These are phyloP conservation scores for Fraxinus quadrangulata DNA, from an alignment of 257 asterid species.

Conservation along the genomic window DNA sequence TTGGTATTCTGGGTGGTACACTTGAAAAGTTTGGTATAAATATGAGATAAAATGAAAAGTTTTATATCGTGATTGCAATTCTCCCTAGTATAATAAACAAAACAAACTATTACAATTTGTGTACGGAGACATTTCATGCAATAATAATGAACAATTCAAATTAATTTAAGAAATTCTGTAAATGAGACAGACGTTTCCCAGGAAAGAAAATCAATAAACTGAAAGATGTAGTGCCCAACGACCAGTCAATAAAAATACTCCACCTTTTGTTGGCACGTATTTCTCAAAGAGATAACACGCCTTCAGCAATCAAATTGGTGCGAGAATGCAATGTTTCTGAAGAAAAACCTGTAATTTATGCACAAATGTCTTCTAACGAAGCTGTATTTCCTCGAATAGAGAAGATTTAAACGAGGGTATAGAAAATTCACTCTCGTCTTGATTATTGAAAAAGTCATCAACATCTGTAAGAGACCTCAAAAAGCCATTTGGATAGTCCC, in stretches of 20 bases:
- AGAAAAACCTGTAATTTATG: not conserved
- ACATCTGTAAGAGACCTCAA: conserved; percentile 49
- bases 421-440: conserved; percentile 43
- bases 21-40: too few relatives aligned
- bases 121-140: not conserved
- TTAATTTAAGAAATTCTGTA: too few relatives aligned
- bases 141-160: too few relatives aligned
- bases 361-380: conserved; percentile 32
- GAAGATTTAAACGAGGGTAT: conserved; percentile 47
- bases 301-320: not conserved
- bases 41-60: too few relatives aligned
- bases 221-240: not conserved
- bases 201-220: not conserved
- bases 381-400: conserved; percentile 52
- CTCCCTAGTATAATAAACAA: too few relatives aligned
- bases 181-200: too few relatives aligned
- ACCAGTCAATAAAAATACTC: not conserved
- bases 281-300: not conserved
- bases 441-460: conserved; percentile 43
- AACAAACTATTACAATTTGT: not conserved
- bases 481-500: conserved; percentile 33
- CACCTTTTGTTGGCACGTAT: not conserved
- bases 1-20: too few relatives aligned
- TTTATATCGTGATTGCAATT: too few relatives aligned
- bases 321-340: not conserved